Conservation (phyloP, 805 yeast genomes). For the Brettanomyces naardenensis region DNA sequence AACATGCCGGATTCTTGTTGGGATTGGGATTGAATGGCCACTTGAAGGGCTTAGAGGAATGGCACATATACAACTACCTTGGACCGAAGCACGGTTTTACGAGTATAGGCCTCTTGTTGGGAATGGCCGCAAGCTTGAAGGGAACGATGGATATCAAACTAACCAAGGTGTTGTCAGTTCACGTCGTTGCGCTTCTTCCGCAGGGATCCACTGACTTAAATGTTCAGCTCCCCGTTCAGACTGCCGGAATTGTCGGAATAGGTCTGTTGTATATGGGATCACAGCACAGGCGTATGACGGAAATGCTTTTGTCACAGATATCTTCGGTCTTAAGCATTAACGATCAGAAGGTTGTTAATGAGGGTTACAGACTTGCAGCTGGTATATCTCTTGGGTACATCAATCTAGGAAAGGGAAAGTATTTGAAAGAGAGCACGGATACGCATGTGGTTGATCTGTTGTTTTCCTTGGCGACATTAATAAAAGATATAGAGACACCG, state of each 20-base stretch:
- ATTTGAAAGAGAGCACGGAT: constrained; percentile 42
- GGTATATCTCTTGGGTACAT: constrained; percentile 84
- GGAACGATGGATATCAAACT: constrained; percentile 82
- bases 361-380: constrained; percentile 78
- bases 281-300: constrained; percentile 82
- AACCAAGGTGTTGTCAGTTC: constrained; percentile 88
- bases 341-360: constrained; percentile 54
- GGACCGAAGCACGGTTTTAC: constrained; percentile 84
- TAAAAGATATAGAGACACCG: constrained; percentile 55
- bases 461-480: constrained; percentile 47
- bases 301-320: constrained; percentile 64
- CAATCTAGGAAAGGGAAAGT: constrained; percentile 70
- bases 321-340: constrained; percentile 43
- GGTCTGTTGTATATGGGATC: constrained; percentile 76
- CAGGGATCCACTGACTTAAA: constrained; percentile 85
- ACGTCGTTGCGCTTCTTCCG: constrained; percentile 85
- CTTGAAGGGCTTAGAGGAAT: constrained; percentile 73
- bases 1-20: constrained; percentile 90
- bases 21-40: constrained; percentile 94
- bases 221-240: constrained; percentile 74
- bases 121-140: constrained; percentile 83
- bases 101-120: constrained; percentile 79
- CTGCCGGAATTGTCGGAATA: constrained; percentile 86
- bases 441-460: constrained; percentile 56
- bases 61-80: constrained; percentile 91